Evolutionary conservation across 2,329 filamentous ascomycete genomes (phyloP).

Genomic region (Penicillium palitans): DNA sequence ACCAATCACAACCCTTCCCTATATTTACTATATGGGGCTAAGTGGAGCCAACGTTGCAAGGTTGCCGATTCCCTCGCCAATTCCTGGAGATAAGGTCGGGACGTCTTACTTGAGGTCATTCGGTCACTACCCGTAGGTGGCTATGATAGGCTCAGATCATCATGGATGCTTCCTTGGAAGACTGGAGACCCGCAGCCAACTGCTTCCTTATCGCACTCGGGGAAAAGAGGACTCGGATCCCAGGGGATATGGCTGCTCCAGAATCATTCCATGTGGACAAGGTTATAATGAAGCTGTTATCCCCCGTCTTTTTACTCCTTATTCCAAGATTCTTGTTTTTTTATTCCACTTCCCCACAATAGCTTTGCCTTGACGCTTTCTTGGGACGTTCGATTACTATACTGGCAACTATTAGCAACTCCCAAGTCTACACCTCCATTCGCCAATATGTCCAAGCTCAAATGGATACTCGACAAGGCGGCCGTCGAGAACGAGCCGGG

Average conservation of each 20-base stretch:
- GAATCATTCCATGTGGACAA: background rate
- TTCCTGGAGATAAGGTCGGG: conserved; percentile 27
- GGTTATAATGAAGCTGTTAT: background rate
- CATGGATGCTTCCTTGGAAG: background rate
- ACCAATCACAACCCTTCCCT: conserved; percentile 12
- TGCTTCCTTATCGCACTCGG: conserved; percentile 1
- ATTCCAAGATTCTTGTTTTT: background rate
- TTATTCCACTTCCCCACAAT: background rate
- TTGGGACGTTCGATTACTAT: background rate
- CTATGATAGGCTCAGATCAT: conserved; percentile 14
- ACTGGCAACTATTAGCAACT: background rate
- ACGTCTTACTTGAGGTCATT: conserved; percentile 26
- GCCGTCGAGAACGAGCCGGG: conserved; percentile 75
- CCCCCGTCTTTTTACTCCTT: background rate
- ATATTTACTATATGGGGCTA: background rate
- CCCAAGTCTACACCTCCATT: background rate
- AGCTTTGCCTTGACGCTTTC: background rate
- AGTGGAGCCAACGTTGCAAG: background rate
- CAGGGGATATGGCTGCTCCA: background rate
- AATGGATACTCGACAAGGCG: conserved; percentile 54
- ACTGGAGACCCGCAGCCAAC: background rate
- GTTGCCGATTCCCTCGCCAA: background rate
- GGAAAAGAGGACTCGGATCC: background rate
- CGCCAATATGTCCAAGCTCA: conserved; percentile 30
- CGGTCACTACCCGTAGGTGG: conserved; percentile 12